Percentiles rank a stretch among this genome's conserved stretches.
Conservation (phyloP, 2,329 filamentous ascomycete genomes). For the Ascochyta fabae region DNA sequence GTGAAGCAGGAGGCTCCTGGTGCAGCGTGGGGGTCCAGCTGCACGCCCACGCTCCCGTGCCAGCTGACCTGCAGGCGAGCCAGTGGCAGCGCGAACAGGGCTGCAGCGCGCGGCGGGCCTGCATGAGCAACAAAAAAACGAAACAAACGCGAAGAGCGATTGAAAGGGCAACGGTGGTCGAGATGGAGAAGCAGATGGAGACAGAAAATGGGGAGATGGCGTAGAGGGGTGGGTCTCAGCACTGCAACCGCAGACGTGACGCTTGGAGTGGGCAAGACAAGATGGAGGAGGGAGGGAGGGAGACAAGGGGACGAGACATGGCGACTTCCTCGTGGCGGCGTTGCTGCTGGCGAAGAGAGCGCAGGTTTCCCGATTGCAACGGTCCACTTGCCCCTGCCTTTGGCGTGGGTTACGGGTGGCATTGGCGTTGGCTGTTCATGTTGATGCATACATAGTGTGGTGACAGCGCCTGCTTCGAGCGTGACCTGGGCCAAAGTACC, state of each 20-base stretch:
- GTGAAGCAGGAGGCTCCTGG: constrained; percentile 2
- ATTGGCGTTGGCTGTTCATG: constrained; percentile 9
- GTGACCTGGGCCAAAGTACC: not conserved
- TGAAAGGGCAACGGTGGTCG: constrained; percentile 15
- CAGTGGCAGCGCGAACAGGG: constrained; percentile 21
- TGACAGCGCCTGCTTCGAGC: constrained; percentile 8
- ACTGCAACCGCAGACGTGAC: constrained; percentile 1
- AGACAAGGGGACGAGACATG: not conserved
- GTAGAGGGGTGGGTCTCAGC: constrained; percentile 7
- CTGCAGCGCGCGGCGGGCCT: constrained; percentile 4
- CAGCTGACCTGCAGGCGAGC: constrained; percentile 24
- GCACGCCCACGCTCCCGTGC: constrained; percentile 8
- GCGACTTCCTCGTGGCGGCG: not conserved
- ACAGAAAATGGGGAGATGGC: constrained; percentile 8
- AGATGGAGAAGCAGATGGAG: constrained; percentile 6
- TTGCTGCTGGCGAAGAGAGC: not conserved
- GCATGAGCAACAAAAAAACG: constrained; percentile 21
- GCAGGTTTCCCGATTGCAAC: constrained; percentile 1
- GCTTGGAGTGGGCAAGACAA: not conserved
- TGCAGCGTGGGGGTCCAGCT: constrained; percentile 9
- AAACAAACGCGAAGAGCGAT: constrained; percentile 19
- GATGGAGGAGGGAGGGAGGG: not conserved
- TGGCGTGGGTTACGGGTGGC: not conserved
- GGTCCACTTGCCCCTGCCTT: not conserved
- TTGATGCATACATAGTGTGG: constrained; percentile 2